These are phyloP conservation scores for Xerocomellus chrysenteron DNA, from an alignment of 768 basidiomycete species.

Conservation along the genomic window DNA sequence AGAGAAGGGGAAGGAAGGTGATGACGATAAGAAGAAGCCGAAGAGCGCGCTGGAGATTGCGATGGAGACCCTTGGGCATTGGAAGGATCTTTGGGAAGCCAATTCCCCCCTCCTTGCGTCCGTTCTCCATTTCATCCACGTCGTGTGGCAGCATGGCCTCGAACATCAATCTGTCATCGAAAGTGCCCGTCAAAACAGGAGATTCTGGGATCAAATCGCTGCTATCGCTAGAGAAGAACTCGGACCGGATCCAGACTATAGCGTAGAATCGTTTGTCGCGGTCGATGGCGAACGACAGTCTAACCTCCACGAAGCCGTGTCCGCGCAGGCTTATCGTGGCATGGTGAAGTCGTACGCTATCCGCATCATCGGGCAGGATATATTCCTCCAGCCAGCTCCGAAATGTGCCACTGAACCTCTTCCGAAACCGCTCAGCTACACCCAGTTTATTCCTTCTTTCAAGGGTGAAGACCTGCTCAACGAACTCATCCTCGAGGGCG, in stretches of 20 bases:
- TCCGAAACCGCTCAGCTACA: conserved; percentile 60
- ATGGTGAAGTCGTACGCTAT: conserved; percentile 73
- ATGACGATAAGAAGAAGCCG: conserved; percentile 33
- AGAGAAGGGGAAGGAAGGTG: conserved; percentile 21
- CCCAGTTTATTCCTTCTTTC: conserved; percentile 54
- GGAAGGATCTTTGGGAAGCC: conserved; percentile 74
- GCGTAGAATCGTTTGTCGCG: conserved; percentile 46
- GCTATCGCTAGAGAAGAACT: conserved; percentile 66
- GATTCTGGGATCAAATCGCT: conserved; percentile 71
- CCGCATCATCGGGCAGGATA: conserved; percentile 72
- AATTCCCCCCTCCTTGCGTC: conserved; percentile 76
- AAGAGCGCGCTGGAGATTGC: conserved; percentile 69
- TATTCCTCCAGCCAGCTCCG: conserved; percentile 56
- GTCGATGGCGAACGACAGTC: conserved; percentile 42
- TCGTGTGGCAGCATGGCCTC: conserved; percentile 77
- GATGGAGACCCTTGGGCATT: conserved; percentile 59
- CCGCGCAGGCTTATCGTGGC: conserved; percentile 64
- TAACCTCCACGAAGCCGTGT: conserved; percentile 60
- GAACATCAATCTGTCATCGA: conserved; percentile 67
- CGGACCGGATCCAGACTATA: conserved; percentile 71
- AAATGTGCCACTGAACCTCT: conserved; percentile 35
- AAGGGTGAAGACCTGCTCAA: conserved; percentile 61
- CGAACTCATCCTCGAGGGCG: conserved; percentile 68
- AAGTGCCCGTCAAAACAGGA: conserved; percentile 50
- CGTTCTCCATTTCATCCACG: conserved; percentile 71